phyloP scores from a whole-genome alignment of 345 rosid species.

The Euphorbia lathyris region DNA sequence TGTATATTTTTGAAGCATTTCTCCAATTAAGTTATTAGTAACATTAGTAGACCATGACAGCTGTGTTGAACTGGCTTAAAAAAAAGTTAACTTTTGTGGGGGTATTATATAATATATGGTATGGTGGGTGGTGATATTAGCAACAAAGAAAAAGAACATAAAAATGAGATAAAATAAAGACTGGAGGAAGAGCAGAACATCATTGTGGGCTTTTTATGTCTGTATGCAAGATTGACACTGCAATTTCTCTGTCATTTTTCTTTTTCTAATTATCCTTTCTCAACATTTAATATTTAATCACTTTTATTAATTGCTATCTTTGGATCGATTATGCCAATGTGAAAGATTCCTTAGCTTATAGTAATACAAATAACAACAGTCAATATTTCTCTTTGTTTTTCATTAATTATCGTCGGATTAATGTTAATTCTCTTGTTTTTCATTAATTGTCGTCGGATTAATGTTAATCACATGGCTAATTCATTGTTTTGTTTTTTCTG shows the following conservation, averaged over 20 bases:
- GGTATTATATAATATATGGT: background rate
- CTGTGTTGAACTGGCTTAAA: slow-evolving; percentile 4
- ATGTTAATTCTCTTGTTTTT: background rate
- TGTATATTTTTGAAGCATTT: too few relatives aligned
- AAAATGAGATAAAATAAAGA: background rate
- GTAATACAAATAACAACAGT: background rate
- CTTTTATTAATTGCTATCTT: too few relatives aligned
- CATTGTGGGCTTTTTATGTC: background rate
- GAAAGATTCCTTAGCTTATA: too few relatives aligned
- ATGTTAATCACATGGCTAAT: too few relatives aligned
- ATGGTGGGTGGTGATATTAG: slow-evolving; percentile 28
- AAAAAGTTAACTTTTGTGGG: background rate
- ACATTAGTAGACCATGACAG: background rate
- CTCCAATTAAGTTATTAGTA: background rate
- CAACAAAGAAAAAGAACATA: background rate
- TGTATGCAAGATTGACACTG: slow-evolving; percentile 19
- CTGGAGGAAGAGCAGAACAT: background rate
- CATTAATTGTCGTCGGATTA: too few relatives aligned
- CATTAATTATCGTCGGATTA: background rate
- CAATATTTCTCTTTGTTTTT: background rate
- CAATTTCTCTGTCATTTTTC: slow-evolving; percentile 27
- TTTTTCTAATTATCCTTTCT: background rate
- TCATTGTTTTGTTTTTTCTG: background rate
- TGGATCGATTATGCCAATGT: background rate
- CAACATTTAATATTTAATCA: too few relatives aligned